Percentiles rank a stretch among this genome's conserved stretches.
phyloP scores from a whole-genome alignment of 1,139 yeast species.

The Debaryomyces fabryi region DNA sequence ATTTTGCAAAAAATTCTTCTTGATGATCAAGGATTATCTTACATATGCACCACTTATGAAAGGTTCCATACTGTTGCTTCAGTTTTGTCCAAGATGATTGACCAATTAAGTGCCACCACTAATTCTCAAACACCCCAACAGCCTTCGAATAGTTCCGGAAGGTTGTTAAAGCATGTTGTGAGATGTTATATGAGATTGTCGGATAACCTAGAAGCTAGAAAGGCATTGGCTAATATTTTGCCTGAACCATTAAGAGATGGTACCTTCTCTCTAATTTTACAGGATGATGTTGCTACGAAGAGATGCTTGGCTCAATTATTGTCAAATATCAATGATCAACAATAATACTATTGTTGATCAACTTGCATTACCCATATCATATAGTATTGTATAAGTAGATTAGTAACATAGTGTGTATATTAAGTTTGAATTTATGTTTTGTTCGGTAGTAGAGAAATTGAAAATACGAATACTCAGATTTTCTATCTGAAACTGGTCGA shows the following conservation, averaged over 20 bases:
- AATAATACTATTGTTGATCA: conserved; percentile 8
- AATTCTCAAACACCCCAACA: conserved; percentile 36
- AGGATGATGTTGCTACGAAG: conserved; percentile 88
- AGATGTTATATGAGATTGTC: conserved; percentile 89
- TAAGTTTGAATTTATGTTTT: conserved; percentile 1
- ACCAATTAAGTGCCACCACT: conserved; percentile 54
- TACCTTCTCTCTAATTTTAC: conserved; percentile 77
- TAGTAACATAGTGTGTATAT: conserved; percentile 8
- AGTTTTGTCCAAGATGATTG: conserved; percentile 87
- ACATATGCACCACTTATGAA: conserved; percentile 93
- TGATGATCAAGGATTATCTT: conserved; percentile 88
- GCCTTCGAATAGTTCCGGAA: conserved; percentile 58
- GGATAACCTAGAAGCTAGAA: conserved; percentile 89
- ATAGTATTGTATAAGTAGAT: background rate
- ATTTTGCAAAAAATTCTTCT: conserved; percentile 88
- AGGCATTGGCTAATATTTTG: conserved; percentile 77
- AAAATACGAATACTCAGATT: too few relatives aligned
- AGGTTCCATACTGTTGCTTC: conserved; percentile 92
- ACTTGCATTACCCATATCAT: conserved; percentile 1
- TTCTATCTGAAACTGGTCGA: too few relatives aligned
- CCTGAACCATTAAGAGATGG: conserved; percentile 91
- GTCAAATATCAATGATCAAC: conserved; percentile 58
- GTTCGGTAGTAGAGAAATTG: too few relatives aligned
- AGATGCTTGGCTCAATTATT: conserved; percentile 84
- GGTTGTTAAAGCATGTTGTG: conserved; percentile 89